Percentiles rank a stretch among this genome's conserved stretches.
Evolutionary conservation across 495 filamentous ascomycete genomes (phyloP).

Genomic region (Penicillium argentinense): DNA sequence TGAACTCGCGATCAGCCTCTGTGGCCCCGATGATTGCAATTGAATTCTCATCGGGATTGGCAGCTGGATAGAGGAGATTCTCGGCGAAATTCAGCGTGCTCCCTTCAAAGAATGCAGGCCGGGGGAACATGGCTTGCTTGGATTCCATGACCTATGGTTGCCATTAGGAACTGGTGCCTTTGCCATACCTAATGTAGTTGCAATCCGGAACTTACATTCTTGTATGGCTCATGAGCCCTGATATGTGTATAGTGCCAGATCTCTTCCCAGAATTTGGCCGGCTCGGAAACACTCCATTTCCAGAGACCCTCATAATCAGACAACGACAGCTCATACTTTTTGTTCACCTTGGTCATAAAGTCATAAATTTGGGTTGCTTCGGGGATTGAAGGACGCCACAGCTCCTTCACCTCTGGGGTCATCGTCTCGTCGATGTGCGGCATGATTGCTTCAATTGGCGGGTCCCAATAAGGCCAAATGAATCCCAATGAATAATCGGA

Average conservation of each 20-base stretch:
- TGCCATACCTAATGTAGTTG: neutral
- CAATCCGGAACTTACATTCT: conserved; percentile 47
- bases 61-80: conserved; percentile 79
- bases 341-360: conserved; percentile 67
- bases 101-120: conserved; percentile 78
- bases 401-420: conserved; percentile 39
- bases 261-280: conserved; percentile 78
- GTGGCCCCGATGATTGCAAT: conserved; percentile 72
- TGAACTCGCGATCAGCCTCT: conserved; percentile 62
- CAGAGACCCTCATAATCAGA: conserved; percentile 68
- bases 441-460: conserved; percentile 8
- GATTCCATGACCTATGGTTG: conserved; percentile 62
- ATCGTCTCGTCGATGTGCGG: conserved; percentile 28
- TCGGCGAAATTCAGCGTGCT: conserved; percentile 86
- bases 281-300: conserved; percentile 79
- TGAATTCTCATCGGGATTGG: conserved; percentile 54
- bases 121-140: conserved; percentile 72
- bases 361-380: conserved; percentile 64
- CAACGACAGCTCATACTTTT: conserved; percentile 63
- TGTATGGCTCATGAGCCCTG: conserved; percentile 62
- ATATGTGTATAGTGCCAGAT: conserved; percentile 81
- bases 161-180: neutral
- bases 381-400: conserved; percentile 74
- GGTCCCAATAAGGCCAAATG: no score
- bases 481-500: no score